Conservation (phyloP, 2,329 filamentous ascomycete species). For the Orbilia oligospora region DNA sequence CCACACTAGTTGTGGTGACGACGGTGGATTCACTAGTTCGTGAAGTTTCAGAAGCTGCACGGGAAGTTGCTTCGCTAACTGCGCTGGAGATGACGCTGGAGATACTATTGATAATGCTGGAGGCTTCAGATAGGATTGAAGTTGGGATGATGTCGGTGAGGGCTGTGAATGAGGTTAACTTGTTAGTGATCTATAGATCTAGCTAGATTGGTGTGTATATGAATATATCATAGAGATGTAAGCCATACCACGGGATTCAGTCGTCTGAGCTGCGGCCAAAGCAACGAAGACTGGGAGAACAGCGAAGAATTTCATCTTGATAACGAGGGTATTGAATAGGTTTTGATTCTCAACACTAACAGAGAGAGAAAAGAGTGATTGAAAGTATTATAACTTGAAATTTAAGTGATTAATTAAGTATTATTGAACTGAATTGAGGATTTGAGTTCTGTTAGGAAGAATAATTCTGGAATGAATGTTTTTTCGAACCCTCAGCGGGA, state of each 20-base stretch:
- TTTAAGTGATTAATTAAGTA: not conserved
- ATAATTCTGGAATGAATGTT: not conserved
- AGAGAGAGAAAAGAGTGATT: not conserved
- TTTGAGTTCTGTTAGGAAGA: not conserved
- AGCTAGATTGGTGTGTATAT: too few species aligned
- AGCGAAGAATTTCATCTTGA: constrained; percentile 50
- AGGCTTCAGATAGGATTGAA: not conserved
- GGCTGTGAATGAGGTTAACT: not conserved
- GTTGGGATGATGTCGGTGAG: not conserved
- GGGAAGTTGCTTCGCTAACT: not conserved
- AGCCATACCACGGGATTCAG: not conserved
- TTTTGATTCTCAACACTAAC: not conserved
- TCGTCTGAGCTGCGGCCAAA: constrained; percentile 37
- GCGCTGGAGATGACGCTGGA: not conserved
- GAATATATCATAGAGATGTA: not conserved
- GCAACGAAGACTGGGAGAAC: constrained; percentile 33
- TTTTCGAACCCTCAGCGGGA: not conserved
- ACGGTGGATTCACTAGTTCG: not conserved
- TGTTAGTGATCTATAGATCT: not conserved
- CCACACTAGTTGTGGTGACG: not conserved
- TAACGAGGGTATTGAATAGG: constrained; percentile 12
- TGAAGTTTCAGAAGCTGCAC: not conserved
- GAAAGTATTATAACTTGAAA: not conserved
- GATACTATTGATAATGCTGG: not conserved
- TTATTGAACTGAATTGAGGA: not conserved